phyloP scores from a whole-genome alignment of 1,284 basidiomycete species.

The Marasmius tenuissimus region DNA sequence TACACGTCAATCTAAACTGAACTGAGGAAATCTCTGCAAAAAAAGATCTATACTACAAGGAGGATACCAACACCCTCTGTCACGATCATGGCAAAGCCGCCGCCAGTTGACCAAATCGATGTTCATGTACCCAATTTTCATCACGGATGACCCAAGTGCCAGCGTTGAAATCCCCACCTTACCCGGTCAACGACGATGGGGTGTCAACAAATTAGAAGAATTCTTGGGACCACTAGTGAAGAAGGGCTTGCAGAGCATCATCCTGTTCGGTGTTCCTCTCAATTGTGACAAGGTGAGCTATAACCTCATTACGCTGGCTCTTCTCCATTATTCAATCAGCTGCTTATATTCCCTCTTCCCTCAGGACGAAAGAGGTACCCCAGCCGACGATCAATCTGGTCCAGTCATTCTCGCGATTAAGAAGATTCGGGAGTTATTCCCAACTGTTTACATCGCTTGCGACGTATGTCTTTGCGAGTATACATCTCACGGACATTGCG shows the following conservation, averaged over 20 bases:
- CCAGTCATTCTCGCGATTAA: slow-evolving; percentile 93
- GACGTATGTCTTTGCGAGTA: slow-evolving; percentile 99
- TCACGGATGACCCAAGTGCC: slow-evolving; percentile 89
- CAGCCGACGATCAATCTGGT: slow-evolving; percentile 88
- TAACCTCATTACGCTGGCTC: slow-evolving; percentile 2
- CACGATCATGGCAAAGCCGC: slow-evolving; percentile 81
- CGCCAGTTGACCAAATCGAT: slow-evolving; percentile 82
- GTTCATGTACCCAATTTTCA: slow-evolving; percentile 98
- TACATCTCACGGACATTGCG: slow-evolving; percentile 98
- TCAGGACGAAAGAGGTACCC: slow-evolving; percentile 81
- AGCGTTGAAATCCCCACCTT: slow-evolving; percentile 75
- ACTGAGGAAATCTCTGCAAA: neutral
- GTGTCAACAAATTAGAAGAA: slow-evolving; percentile 86
- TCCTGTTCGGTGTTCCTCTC: slow-evolving; percentile 95
- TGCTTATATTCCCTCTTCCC: neutral
- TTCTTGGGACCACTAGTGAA: slow-evolving; percentile 87
- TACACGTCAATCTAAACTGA: neutral
- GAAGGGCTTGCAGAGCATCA: slow-evolving; percentile 91
- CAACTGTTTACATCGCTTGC: slow-evolving; percentile 83
- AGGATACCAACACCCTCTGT: slow-evolving; percentile 88
- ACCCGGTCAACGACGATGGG: slow-evolving; percentile 92
- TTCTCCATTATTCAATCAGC: neutral
- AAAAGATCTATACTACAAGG: slow-evolving; percentile 82
- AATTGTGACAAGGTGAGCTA: slow-evolving; percentile 77
- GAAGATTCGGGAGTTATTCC: slow-evolving; percentile 77